Evolutionary conservation across 1,284 basidiomycete species (phyloP), one percentile per base, ranked within the genome.

Genomic region (Ceratobasidium papillatum): DNA sequence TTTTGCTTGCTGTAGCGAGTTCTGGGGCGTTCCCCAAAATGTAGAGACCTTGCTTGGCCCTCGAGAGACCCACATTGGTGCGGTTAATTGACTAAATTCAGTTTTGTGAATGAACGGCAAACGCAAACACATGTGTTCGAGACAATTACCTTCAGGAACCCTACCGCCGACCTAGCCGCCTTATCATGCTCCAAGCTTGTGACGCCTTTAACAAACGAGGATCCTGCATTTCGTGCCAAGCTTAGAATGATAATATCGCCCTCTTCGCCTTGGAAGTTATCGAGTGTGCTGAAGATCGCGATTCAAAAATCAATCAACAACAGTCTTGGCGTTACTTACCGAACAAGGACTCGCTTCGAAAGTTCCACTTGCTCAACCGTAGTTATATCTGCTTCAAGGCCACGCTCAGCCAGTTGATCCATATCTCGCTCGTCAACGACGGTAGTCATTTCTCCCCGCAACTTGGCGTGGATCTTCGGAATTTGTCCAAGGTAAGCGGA

Each of bases 361-460:
- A 89, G 84, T 64, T 84, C 80, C 34, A 91, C 84, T 36, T 83
- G 84, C 75, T 87, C 84, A 38, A 89, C 79, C 1, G 80, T 77
- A 5, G 78, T 14, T 27, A 38, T 38, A 0, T 81, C 80, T 43
- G 81, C 80, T 3, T 82, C 81, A 3, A 85, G 84, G 56, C 84
- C 84, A 8, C 84, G 83, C 74, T 86, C 85, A 2, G 83, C 85
- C 0, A 93, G 84, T 11, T 85, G 85, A 3, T 83, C 84, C 78
- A 89, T 84, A 77, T 94, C 92, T 4, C 88, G 84, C 69, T 92
- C 91, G 76, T 92, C 91, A 43, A 93, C 85, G 27, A 89, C 81
- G 1, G 92, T 86, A 0, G 86, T 85, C 11, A 94, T 85, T 66
- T 87, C 76, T 43, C 82, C 78, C 25, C 80, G 76, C 8, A 91